Conservation (phyloP, 163 green algal species). For the Scenedesmus sp. region DNA sequence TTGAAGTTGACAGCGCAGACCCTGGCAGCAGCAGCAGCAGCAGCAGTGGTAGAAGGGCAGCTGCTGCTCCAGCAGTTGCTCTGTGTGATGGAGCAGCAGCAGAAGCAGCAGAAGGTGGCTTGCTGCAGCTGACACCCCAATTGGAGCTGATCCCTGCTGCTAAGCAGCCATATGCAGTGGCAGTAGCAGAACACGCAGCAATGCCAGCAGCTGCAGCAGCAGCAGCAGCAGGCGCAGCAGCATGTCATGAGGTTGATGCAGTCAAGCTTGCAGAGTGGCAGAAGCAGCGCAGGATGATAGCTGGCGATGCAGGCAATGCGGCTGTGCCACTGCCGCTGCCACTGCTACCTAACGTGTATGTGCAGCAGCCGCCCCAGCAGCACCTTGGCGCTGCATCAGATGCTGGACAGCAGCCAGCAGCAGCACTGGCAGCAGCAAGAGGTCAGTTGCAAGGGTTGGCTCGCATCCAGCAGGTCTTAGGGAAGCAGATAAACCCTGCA, state of each 20-base stretch:
- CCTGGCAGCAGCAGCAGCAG: not conserved
- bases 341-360: not conserved
- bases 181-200: not conserved
- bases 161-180: not conserved
- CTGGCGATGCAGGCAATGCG: not conserved
- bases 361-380: not conserved
- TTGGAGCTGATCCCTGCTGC: not conserved
- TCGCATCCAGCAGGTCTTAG: constrained; percentile 18
- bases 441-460: not conserved
- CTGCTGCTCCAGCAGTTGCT: not conserved
- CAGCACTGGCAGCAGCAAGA: not conserved
- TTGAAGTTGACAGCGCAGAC: constrained; percentile 32
- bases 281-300: not conserved
- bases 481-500: not conserved
- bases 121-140: not conserved
- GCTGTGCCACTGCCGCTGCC: not conserved
- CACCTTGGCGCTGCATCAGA: not conserved
- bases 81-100: not conserved
- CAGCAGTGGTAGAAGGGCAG: not conserved
- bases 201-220: not conserved
- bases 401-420: not conserved
- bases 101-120: not conserved
- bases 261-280: not conserved
- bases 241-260: not conserved
- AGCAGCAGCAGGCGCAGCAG: not conserved